A percentile compares a stretch with the other conserved stretches of the same genome.
These are phyloP conservation scores for Allium sativum DNA, from an alignment of 106 monocot genomes.

Conservation along the genomic window DNA sequence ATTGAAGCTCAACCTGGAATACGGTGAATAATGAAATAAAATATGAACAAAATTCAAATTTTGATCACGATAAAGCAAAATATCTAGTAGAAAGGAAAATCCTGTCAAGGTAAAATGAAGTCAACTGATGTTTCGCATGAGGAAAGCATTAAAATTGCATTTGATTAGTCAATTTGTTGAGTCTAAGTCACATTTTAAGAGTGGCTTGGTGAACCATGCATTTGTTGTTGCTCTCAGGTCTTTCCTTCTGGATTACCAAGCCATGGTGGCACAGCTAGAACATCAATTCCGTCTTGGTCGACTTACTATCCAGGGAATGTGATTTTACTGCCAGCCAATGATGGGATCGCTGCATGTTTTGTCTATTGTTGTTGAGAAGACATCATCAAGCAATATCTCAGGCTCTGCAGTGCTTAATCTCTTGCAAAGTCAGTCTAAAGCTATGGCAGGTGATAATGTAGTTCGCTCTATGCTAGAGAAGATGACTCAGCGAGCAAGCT, in stretches of 20 bases:
- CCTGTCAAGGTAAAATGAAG: too few relatives aligned
- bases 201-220: conserved; percentile 90
- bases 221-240: conserved; percentile 80
- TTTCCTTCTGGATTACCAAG: conserved; percentile 91
- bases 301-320: conserved; percentile 82
- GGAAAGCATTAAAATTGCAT: too few relatives aligned
- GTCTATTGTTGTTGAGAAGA: conserved; percentile 72
- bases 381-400: conserved; percentile 35
- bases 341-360: conserved; percentile 79
- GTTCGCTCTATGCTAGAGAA: conserved; percentile 81
- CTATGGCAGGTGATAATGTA: conserved; percentile 90
- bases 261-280: conserved; percentile 93
- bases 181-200: conserved; percentile 72
- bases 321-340: too few relatives aligned
- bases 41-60: too few relatives aligned
- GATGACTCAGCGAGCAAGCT: conserved; percentile 83
- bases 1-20: too few relatives aligned
- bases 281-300: conserved; percentile 95
- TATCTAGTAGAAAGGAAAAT: too few relatives aligned
- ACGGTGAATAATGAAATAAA: too few relatives aligned
- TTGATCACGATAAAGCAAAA: too few relatives aligned
- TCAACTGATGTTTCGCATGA: too few relatives aligned
- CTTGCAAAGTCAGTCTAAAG: conserved; percentile 89
- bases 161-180: conserved; percentile 78
- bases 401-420: conserved; percentile 84